Evolutionary conservation across 257 asterid species (phyloP).

Genomic region (Fraxinus quadrangulata): DNA sequence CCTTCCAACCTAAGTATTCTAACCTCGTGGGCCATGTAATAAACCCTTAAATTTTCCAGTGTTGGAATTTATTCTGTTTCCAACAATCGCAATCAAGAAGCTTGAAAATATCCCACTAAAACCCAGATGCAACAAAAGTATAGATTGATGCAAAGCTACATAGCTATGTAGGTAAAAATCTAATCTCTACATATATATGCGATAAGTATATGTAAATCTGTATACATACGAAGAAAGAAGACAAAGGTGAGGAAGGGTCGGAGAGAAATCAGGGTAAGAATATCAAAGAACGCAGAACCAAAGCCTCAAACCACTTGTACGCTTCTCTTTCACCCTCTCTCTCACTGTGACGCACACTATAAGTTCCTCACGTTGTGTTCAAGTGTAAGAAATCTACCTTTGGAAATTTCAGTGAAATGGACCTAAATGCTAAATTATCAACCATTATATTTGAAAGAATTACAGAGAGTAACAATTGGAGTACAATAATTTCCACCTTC

Average conservation of each 20-base stretch:
- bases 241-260: constrained; percentile 24
- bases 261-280: constrained; percentile 33
- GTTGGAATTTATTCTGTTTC: constrained; percentile 32
- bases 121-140: background rate
- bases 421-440: background rate
- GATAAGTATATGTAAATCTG: background rate
- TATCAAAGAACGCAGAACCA: constrained; percentile 16
- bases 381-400: background rate
- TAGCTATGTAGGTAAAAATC: background rate
- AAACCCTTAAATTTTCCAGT: constrained; percentile 34
- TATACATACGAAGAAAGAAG: background rate
- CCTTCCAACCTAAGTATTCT: constrained; percentile 31
- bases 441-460: background rate
- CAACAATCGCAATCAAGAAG: constrained; percentile 36
- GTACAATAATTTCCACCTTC: background rate
- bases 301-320: constrained; percentile 27
- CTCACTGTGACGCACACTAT: background rate
- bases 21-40: constrained; percentile 27
- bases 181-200: background rate
- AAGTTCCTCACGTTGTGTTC: background rate
- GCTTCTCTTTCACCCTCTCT: constrained; percentile 14
- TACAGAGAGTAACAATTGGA: background rate
- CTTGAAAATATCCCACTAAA: constrained; percentile 4
- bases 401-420: background rate
- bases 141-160: background rate